Evolutionary conservation across 345 rosid genomes (phyloP), one percentile per base, ranked within the genome.

Genomic region (Brassica incana): DNA sequence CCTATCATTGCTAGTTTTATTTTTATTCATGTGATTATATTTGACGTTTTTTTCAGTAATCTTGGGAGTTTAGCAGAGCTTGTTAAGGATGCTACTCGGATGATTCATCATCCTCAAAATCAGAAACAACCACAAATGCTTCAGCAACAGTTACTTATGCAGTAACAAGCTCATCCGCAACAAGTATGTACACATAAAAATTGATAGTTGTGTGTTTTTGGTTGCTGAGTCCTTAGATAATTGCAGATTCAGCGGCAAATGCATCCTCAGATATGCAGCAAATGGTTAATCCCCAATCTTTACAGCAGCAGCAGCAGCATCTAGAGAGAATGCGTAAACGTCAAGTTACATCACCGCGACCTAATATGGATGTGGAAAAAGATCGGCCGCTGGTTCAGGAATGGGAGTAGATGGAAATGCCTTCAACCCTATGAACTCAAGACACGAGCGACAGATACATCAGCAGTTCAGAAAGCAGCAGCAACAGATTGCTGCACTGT

Each of bases 181-280:
- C 97, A 91, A 81, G 97, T 95, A 85, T 73, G 87, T 80, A 38
- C 72, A 76, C 23, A 30, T 5, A 73, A 10, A 40, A 8, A 48
- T 48, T 2, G 11, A 30, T 30, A 14, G 14, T 45, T 60, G 23
- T 20, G 23, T 20, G 43, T 36, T 3, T 72, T 35, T 10, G 14
- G 48, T 40, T 1, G 25, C 20, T 73, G 70, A 23, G 65, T 60
- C 65, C 29, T 48, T 40, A 72, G 38, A 27, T 58, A 23, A 75
- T 69, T 84, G 48, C 90, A 91, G 92, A 85, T 95, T 4, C 79
- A 86, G 27, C 84, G 97, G 69, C 97, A 88, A 82, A 80, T 86
- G 88, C 88, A 80, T 83, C 88, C 89, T 29, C 99, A 90, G 81
- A 85, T 94, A 85, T 94, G 90, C 94, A 89, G 80, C 97, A 88